These are phyloP conservation scores for Hyaloscypha finlandica DNA, from an alignment of 495 filamentous ascomycete species.

Conservation along the genomic window DNA sequence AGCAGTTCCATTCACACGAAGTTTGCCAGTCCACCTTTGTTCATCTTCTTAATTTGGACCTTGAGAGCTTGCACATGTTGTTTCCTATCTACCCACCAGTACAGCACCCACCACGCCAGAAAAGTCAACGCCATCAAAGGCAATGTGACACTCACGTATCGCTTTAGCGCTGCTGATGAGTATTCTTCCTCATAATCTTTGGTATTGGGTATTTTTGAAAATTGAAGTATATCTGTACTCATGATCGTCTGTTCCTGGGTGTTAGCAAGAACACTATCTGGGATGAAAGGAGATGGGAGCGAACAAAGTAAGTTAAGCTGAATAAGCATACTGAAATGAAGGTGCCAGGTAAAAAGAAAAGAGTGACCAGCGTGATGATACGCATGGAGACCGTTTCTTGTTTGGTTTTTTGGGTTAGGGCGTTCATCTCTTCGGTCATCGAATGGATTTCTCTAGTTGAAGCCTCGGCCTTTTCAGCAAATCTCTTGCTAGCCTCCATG, in stretches of 20 bases:
- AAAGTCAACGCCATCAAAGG: conserved; percentile 17
- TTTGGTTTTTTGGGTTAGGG: conserved; percentile 41
- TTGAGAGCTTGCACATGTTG: conserved; percentile 1
- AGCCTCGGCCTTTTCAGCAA: conserved; percentile 34
- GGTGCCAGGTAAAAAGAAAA: conserved; percentile 45
- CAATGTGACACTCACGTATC: conserved; percentile 17
- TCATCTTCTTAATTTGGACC: no score
- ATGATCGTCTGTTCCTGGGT: conserved; percentile 14
- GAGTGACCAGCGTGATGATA: conserved; percentile 43
- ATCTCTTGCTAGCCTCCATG: conserved; percentile 35
- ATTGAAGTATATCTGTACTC: conserved; percentile 24
- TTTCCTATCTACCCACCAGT: conserved; percentile 4
- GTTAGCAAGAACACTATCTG: not conserved
- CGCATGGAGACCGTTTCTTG: conserved; percentile 45
- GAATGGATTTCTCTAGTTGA: conserved; percentile 37
- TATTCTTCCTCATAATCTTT: not conserved
- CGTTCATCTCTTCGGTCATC: conserved; percentile 38
- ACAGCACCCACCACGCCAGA: conserved; percentile 9
- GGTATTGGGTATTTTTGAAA: conserved; percentile 10
- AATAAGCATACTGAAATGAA: conserved; percentile 40
- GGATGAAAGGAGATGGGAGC: not conserved
- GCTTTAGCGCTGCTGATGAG: not conserved
- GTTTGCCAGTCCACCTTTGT: no score
- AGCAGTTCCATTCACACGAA: no score
- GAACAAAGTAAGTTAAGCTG: conserved; percentile 3